phyloP scores from a whole-genome alignment of 2,329 filamentous ascomycete species.

The Boeremia lycopersici region DNA sequence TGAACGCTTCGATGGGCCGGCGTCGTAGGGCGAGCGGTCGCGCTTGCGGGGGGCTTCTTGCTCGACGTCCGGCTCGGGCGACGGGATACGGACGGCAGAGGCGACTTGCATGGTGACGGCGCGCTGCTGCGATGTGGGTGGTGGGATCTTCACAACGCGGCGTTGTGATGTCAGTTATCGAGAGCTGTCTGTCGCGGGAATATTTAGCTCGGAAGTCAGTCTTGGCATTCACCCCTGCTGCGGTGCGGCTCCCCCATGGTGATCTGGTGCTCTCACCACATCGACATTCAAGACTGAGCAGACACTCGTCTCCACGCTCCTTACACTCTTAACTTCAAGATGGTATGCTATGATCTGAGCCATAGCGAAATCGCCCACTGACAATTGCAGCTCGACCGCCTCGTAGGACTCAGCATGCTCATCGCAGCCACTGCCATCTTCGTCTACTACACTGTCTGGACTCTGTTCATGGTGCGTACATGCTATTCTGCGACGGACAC shows the following conservation, averaged over 20 bases:
- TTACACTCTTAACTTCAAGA: constrained; percentile 5
- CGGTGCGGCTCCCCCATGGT: background rate
- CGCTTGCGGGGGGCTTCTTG: constrained; percentile 56
- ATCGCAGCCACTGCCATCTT: constrained; percentile 74
- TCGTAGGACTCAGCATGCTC: constrained; percentile 77
- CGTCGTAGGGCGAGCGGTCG: constrained; percentile 58
- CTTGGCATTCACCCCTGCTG: constrained; percentile 15
- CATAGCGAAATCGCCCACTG: background rate
- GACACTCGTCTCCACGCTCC: constrained; percentile 17
- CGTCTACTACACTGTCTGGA: constrained; percentile 97
- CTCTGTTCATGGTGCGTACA: constrained; percentile 82
- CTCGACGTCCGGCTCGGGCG: constrained; percentile 55
- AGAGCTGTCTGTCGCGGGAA: constrained; percentile 31
- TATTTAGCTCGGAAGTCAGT: constrained; percentile 29
- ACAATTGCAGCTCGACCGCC: constrained; percentile 80
- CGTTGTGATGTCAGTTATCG: constrained; percentile 14
- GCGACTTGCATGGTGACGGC: constrained; percentile 42
- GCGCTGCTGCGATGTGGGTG: background rate
- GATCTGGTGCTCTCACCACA: constrained; percentile 7
- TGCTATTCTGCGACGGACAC: background rate
- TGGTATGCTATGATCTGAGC: constrained; percentile 11
- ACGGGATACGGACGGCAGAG: constrained; percentile 63
- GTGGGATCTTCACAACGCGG: background rate
- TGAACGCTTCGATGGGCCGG: constrained; percentile 47
- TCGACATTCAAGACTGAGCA: constrained; percentile 6